These are phyloP conservation scores for Cutaneotrichosporon sp. DNA, from an alignment of 1,284 basidiomycete species.

Conservation along the genomic window DNA sequence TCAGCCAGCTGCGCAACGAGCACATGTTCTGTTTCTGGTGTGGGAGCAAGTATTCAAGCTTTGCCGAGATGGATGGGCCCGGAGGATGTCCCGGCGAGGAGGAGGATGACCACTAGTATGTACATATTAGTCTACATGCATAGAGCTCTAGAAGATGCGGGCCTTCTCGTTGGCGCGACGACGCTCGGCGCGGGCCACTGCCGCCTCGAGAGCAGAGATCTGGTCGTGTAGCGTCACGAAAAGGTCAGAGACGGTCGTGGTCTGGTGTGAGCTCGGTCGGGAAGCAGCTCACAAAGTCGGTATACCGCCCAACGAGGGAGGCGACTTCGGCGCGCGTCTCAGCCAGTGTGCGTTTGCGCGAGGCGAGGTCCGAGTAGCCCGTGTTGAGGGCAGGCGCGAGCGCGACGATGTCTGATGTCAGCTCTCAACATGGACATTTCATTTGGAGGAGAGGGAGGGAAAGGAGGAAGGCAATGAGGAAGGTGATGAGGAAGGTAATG, in stretches of 20 bases:
- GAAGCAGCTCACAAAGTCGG: constrained; percentile 38
- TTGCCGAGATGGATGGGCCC: constrained; percentile 49
- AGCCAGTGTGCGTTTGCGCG: constrained; percentile 23
- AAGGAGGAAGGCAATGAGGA: background rate
- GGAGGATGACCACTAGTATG: constrained; percentile 50
- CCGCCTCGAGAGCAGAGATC: constrained; percentile 40
- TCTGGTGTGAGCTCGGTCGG: constrained; percentile 27
- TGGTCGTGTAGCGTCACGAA: constrained; percentile 46
- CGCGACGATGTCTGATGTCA: constrained; percentile 34
- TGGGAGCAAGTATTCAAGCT: constrained; percentile 41
- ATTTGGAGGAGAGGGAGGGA: background rate
- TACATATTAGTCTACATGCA: background rate
- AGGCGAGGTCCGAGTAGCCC: constrained; percentile 18
- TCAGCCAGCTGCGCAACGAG: constrained; percentile 47
- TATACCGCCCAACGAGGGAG: constrained; percentile 36
- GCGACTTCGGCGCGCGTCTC: constrained; percentile 30
- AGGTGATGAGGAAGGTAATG: background rate
- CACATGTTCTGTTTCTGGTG: constrained; percentile 54
- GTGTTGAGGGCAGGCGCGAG: constrained; percentile 28
- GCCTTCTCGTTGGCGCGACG: constrained; percentile 32
- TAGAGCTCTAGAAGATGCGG: constrained; percentile 30
- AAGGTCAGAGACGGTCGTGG: constrained; percentile 43
- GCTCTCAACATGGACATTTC: background rate
- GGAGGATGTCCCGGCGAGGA: constrained; percentile 53
- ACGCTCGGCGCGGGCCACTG: constrained; percentile 35